Conservation (phyloP, 352 stramenopile genomes). For the Globisporangium nodosum region DNA sequence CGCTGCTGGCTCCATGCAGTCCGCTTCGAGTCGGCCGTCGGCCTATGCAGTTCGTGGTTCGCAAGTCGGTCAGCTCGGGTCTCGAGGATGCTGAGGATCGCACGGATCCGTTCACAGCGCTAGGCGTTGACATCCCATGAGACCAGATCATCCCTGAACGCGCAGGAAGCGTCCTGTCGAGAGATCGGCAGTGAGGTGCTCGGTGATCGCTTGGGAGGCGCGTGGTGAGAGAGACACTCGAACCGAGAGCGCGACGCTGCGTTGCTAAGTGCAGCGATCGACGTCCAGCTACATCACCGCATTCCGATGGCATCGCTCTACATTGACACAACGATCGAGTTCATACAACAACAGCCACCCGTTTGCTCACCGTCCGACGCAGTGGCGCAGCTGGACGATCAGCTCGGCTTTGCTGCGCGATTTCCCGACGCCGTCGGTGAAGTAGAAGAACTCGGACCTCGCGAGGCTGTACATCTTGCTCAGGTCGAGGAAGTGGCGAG, state of each 20-base stretch:
- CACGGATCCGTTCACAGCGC: too few species aligned
- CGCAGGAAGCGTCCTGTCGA: not conserved
- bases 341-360: not conserved
- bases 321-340: not conserved
- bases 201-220: too few species aligned
- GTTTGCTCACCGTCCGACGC: conserved; percentile 1
- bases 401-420: conserved; percentile 33
- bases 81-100: not conserved
- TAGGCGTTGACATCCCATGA: too few species aligned
- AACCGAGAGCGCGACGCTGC: not conserved
- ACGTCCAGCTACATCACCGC: too few species aligned
- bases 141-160: too few species aligned
- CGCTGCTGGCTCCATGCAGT: not conserved
- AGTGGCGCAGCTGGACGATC: conserved; percentile 30
- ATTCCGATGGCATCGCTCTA: not conserved
- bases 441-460: conserved; percentile 63
- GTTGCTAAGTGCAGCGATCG: not conserved
- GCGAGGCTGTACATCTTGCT: conserved; percentile 74
- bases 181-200: not conserved
- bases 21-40: too few species aligned
- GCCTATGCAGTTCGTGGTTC: not conserved
- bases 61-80: not conserved
- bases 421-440: conserved; percentile 41
- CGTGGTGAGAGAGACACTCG: not conserved
- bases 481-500: conserved; percentile 56